These are phyloP conservation scores for Aristolochia contorta DNA, from an alignment of 164 flowering plant species.

Conservation along the genomic window DNA sequence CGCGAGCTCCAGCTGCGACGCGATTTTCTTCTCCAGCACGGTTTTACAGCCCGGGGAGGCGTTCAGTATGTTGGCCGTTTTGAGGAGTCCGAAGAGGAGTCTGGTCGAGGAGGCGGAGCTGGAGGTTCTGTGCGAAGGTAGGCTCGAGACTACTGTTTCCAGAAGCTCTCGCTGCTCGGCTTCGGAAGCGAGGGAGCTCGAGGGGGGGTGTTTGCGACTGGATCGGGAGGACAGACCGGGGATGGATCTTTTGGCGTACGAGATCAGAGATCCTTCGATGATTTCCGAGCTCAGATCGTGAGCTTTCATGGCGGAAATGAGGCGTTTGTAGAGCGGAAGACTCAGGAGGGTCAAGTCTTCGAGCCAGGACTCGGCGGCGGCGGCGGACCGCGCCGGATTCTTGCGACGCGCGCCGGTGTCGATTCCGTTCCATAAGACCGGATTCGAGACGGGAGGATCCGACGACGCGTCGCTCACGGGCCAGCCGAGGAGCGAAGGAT, in stretches of 20 bases:
- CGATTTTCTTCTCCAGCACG: slow-evolving; percentile 61
- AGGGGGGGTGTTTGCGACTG: slow-evolving; percentile 25
- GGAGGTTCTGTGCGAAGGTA: slow-evolving; percentile 29
- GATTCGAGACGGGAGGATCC: slow-evolving; percentile 12
- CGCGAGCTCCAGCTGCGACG: slow-evolving; percentile 56
- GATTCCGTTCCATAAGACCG: slow-evolving; percentile 40
- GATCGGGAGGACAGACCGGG: slow-evolving; percentile 53
- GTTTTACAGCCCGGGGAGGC: slow-evolving; percentile 38
- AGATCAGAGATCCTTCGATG: slow-evolving; percentile 50
- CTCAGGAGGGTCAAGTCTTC: slow-evolving; percentile 49
- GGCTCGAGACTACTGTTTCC: slow-evolving; percentile 44
- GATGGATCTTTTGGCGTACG: slow-evolving; percentile 54
- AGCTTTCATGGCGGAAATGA: slow-evolving; percentile 45
- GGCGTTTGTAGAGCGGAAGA: slow-evolving; percentile 38
- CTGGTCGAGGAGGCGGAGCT: slow-evolving; percentile 17
- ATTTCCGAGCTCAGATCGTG: slow-evolving; percentile 40
- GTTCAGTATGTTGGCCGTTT: slow-evolving; percentile 63
- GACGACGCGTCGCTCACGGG: slow-evolving; percentile 38
- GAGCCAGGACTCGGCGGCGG: slow-evolving; percentile 32
- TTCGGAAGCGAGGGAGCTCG: slow-evolving; percentile 36
- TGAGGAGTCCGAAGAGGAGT: slow-evolving; percentile 54
- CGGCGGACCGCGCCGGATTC: not conserved
- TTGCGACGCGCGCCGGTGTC: slow-evolving; percentile 23
- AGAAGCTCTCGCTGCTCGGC: slow-evolving; percentile 54
- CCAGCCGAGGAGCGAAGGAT: slow-evolving; percentile 72